Conservation (phyloP, 768 basidiomycete genomes). For the Lentinula detonsa region DNA sequence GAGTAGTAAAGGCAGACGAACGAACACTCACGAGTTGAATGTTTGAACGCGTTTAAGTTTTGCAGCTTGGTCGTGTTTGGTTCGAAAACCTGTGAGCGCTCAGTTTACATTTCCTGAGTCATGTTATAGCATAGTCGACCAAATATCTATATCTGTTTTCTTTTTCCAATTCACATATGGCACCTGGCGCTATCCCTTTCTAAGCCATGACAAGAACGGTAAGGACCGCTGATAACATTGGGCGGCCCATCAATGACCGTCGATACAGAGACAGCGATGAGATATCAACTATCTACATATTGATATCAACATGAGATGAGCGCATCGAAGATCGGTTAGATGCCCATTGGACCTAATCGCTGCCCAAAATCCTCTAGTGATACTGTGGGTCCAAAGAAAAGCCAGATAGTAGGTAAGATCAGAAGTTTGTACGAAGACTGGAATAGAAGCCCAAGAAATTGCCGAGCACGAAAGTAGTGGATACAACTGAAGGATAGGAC, state of each 20-base stretch:
- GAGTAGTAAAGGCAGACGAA: not conserved
- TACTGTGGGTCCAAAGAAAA: not conserved
- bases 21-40: not conserved
- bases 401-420: constrained; percentile 8
- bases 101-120: too few relatives aligned
- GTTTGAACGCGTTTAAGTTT: not conserved
- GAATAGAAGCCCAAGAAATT: constrained; percentile 7
- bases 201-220: too few relatives aligned
- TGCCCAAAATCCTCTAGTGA: constrained; percentile 1
- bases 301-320: not conserved
- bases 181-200: too few relatives aligned
- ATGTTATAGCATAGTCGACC: too few relatives aligned
- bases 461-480: not conserved
- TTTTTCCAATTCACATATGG: too few relatives aligned
- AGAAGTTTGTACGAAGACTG: constrained; percentile 8
- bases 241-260: too few relatives aligned
- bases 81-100: not conserved
- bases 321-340: not conserved
- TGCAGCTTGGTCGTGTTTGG: not conserved
- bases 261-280: not conserved
- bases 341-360: not conserved
- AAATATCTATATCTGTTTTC: too few relatives aligned
- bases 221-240: too few relatives aligned
- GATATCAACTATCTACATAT: not conserved
- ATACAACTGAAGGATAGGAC: constrained; percentile 4